Base-by-base conservation (phyloP, 257 asterid species). In the Mitragyna speciosa region DNA sequence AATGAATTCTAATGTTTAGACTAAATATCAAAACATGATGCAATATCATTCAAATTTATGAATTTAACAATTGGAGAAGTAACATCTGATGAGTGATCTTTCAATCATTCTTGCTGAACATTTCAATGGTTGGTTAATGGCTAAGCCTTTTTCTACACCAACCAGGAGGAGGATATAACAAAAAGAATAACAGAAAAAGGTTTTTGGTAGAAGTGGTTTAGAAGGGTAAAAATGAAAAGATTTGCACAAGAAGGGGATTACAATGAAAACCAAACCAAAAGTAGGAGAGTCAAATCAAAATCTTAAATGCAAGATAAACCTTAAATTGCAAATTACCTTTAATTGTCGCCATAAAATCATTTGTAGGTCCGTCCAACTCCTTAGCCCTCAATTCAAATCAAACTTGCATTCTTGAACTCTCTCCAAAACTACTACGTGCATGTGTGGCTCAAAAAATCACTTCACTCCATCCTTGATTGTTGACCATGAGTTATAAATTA, bases 401-500 rank as follows among this genome's bases (percentile, higher is more conserved):
- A 67, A 36, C 24, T 39, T 64, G 52, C 76, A 63, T 64, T 80
- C 75, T 22, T 76, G 72, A 76, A 58, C 63, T 56, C 64, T 76
- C 64, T 76, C 73, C 65, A 69, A 54, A 12, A 30, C 36, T 59
- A 17, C 36, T 65, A 77, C 65, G 70, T 76, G 76, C 70, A 77
- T 71, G 81, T 64, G 75, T 77, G 85, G 82, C 78, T 82, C 79
- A 71, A 36, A 36, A 36, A 47, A 77, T 75, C 48, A 30, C n/a
- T 56, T 61, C 24, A 56, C 52, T 20, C 22, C 39, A 61, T 16
- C 28, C 22, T 67, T 75, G 66, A 64, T n/a, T n/a, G 30, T 48
- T n/a, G 6, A 63, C 68, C 33, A 58, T 45, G n/a, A 17, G 59
- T 52, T 70, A 28, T 75, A n/a, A 0, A 0, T 5, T 51, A 6